Evolutionary conservation across 163 green algal genomes (phyloP), one percentile per base, ranked within the genome.

Genomic region (Scenedesmus sp.): DNA sequence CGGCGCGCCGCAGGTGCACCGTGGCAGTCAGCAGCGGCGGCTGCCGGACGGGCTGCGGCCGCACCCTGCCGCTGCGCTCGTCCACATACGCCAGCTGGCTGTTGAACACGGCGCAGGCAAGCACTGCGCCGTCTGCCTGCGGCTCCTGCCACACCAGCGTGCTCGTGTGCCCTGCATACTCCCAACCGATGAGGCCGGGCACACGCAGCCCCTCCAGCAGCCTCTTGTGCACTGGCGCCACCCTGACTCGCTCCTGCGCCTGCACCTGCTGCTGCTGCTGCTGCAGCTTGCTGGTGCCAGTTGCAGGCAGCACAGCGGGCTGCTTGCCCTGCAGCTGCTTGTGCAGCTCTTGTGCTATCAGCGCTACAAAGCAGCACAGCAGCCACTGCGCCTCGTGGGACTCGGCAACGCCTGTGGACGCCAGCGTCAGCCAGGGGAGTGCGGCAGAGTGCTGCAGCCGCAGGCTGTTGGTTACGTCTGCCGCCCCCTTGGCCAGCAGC

Each of bases 211-310:
- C 65, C 9, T 76, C 30, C 15, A 76, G 65, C 65, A 76, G 40
- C 30, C 65, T 26, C 65, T 76, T 76, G 65, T 76, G 65, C 65
- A 76, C 65, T 15, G 65, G 65, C 18, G 65, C 24, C 30, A 76
- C 26, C 26, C 18, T 76, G 65, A 37, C 30, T 76, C 30, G 65
- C 65, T 72, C 22, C 59, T 76, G 65, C 65, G 37, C 7, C 65
- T 76, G 65, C 65, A 40, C 30, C 65, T 76, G 65, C 65, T 76
- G 65, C 65, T 76, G 65, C 65, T 76, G 65, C 65, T 76, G 4
- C 65, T 40, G 30, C 16, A 40, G 65, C 26, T 76, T 37, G 30
- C 30, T 40, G 6, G 65, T 18, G 1, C 6, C 30, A 3, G 30
- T 37, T 22, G 26, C 30, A 6, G 65, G 30, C 30, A 76, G 12